A percentile compares a stretch with the other conserved stretches of the same genome.
Evolutionary conservation across 345 rosid species (phyloP).

Genomic region (Camelina hispida): DNA sequence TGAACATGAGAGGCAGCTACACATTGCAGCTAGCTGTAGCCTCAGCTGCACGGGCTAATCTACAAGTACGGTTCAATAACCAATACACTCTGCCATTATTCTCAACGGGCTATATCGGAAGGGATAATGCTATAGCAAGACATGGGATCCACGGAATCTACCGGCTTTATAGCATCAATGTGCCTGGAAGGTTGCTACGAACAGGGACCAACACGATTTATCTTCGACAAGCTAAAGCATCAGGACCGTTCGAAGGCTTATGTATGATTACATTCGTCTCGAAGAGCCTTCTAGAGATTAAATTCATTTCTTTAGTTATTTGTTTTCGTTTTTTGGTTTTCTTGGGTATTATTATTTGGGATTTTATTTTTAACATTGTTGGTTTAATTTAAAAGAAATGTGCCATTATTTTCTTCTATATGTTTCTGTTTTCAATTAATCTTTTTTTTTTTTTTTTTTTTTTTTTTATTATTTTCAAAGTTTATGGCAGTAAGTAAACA

Average conservation of each 20-base stretch:
- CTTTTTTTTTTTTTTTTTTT: neutral
- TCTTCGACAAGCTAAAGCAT: conserved; percentile 61
- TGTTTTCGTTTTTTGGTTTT: neutral
- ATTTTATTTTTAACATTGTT: too few relatives aligned
- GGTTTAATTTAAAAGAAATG: too few relatives aligned
- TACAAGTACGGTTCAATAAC: conserved; percentile 65
- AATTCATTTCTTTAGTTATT: neutral
- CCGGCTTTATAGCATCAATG: conserved; percentile 58
- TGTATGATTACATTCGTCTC: conserved; percentile 84
- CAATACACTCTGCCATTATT: conserved; percentile 18
- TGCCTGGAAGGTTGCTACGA: conserved; percentile 48
- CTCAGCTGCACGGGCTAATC: conserved; percentile 57
- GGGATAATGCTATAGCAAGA: conserved; percentile 46
- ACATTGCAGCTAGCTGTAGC: conserved; percentile 77
- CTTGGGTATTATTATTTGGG: too few relatives aligned
- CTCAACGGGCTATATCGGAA: conserved; percentile 37
- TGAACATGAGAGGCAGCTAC: conserved; percentile 51
- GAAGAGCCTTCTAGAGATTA: conserved; percentile 57
- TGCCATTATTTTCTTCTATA: neutral
- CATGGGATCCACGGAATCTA: conserved; percentile 53
- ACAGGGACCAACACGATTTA: conserved; percentile 59
- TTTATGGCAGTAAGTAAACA: neutral
- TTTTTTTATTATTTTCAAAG: neutral
- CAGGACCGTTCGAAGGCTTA: conserved; percentile 57
- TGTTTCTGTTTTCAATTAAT: neutral